Evolutionary conservation across 2,329 filamentous ascomycete genomes (phyloP).

Genomic region (Cladobotryum protrusum): DNA sequence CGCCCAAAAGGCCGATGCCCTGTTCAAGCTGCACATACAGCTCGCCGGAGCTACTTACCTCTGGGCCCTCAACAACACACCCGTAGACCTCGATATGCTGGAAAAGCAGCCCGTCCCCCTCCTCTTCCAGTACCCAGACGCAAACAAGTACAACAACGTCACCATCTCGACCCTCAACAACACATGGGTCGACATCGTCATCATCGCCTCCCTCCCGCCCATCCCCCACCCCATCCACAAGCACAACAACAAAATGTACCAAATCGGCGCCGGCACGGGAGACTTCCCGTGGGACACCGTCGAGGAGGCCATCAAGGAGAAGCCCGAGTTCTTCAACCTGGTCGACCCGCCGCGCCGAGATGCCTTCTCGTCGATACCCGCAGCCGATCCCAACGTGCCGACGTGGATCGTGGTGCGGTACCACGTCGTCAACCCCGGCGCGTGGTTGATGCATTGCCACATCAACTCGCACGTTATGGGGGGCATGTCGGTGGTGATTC

Average conservation of each 20-base stretch:
- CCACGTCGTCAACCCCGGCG: slow-evolving; percentile 45
- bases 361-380: slow-evolving; percentile 21
- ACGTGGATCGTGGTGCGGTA: slow-evolving; percentile 47
- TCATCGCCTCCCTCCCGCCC: slow-evolving; percentile 35
- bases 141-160: slow-evolving; percentile 33
- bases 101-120: slow-evolving; percentile 32
- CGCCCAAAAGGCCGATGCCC: slow-evolving; percentile 36
- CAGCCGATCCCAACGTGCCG: slow-evolving; percentile 10
- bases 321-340: slow-evolving; percentile 50
- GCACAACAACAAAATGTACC: slow-evolving; percentile 55
- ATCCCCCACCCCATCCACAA: slow-evolving; percentile 58
- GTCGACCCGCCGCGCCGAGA: slow-evolving; percentile 49
- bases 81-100: slow-evolving; percentile 33
- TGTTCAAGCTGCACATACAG: slow-evolving; percentile 37
- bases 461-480: slow-evolving; percentile 47
- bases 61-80: slow-evolving; percentile 47
- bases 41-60: slow-evolving; percentile 39
- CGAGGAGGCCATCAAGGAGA: slow-evolving; percentile 41
- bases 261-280: slow-evolving; percentile 46
- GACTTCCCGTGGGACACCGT: slow-evolving; percentile 47
- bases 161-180: slow-evolving; percentile 41
- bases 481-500: slow-evolving; percentile 49
- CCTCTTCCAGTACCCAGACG: slow-evolving; percentile 39
- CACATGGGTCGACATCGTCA: slow-evolving; percentile 52
- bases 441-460: slow-evolving; percentile 52